Conservation (phyloP, 208 protist genomes). For the Phytomonas sp. region DNA sequence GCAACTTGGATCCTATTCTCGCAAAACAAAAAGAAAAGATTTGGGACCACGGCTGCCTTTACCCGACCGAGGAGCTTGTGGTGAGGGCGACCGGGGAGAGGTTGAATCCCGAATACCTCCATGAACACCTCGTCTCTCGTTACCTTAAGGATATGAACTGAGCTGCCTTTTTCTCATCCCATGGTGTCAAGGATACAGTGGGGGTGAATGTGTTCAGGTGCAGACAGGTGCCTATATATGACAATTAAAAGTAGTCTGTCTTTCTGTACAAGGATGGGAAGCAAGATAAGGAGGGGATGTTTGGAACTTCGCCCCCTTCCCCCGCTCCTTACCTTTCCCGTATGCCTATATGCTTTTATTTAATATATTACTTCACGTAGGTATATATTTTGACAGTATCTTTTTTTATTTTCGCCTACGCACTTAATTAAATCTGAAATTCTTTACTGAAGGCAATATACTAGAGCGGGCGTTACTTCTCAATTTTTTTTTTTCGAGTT, state of each 20-base stretch:
- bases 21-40: slow-evolving; percentile 67
- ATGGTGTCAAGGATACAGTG: background rate
- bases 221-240: background rate
- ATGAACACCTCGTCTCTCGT: slow-evolving; percentile 64
- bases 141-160: slow-evolving; percentile 29
- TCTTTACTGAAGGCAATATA: background rate
- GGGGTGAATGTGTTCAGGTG: background rate
- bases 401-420: background rate
- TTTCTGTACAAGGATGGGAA: background rate
- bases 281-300: background rate
- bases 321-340: background rate
- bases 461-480: background rate
- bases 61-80: slow-evolving; percentile 70
- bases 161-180: background rate
- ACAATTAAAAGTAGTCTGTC: background rate
- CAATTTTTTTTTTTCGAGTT: background rate
- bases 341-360: background rate
- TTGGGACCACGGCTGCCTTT: slow-evolving; percentile 43
- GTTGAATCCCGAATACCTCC: slow-evolving; percentile 73
- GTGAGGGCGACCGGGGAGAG: slow-evolving; percentile 56
- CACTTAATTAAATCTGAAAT: background rate
- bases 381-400: background rate
- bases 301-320: background rate
- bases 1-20: slow-evolving; percentile 46
- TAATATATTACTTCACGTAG: background rate